Conservation (phyloP, 345 rosid species). For the Firmiana major region DNA sequence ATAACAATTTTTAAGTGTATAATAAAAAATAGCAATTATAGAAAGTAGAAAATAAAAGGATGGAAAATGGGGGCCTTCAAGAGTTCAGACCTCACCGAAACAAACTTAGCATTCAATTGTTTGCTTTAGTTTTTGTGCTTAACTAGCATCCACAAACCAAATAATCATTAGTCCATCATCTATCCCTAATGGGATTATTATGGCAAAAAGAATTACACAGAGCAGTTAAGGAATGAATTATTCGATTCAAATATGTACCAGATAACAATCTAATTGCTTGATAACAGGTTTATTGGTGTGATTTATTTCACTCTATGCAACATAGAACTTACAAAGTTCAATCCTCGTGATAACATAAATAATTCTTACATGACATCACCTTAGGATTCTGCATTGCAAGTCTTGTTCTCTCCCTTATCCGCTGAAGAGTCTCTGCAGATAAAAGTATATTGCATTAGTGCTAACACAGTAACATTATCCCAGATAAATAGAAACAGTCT, state of each 20-base stretch:
- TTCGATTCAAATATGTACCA: not conserved
- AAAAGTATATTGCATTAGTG: not conserved
- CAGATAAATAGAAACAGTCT: slow-evolving; percentile 1
- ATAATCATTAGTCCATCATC: not conserved
- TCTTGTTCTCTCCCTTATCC: slow-evolving; percentile 82
- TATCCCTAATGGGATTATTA: not conserved
- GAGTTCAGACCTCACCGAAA: not conserved
- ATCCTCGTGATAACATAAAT: slow-evolving; percentile 14
- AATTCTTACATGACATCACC: slow-evolving; percentile 98
- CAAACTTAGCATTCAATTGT: not conserved
- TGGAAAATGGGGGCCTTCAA: not conserved
- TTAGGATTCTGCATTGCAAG: slow-evolving; percentile 98
- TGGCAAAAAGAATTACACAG: not conserved
- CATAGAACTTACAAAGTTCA: slow-evolving; percentile 13
- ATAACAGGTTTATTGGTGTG: not conserved
- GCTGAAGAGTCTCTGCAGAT: slow-evolving; percentile 71
- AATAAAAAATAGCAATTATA: not conserved
- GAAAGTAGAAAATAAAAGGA: not conserved
- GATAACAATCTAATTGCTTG: not conserved
- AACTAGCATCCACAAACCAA: not conserved
- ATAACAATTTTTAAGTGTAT: not conserved
- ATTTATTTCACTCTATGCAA: slow-evolving; percentile 5
- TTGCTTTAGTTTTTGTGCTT: not conserved
- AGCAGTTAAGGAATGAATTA: not conserved
- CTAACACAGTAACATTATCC: not conserved